phyloP scores from a whole-genome alignment of 257 asterid genomes.

The Rauvolfia tetraphylla region DNA sequence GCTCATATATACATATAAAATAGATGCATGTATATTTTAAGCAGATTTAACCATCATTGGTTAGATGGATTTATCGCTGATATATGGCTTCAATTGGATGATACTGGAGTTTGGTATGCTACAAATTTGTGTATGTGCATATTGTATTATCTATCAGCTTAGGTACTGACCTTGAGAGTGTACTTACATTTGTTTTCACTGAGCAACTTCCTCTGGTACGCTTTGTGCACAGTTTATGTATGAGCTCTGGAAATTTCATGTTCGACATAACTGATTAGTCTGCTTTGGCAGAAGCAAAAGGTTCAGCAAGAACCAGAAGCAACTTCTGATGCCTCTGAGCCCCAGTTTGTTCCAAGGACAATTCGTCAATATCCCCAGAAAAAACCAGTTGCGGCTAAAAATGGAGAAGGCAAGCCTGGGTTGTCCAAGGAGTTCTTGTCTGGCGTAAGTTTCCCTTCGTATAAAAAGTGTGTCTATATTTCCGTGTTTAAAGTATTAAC shows the following conservation, averaged over 20 bases:
- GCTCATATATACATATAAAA: not conserved
- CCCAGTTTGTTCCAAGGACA: conserved; percentile 43
- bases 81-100: not conserved
- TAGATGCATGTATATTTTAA: not conserved
- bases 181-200: not conserved
- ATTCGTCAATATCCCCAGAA: conserved; percentile 62
- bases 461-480: not conserved
- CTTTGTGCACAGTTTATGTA: too few species aligned
- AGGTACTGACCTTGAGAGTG: not conserved
- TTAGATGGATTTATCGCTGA: not conserved
- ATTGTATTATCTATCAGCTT: not conserved
- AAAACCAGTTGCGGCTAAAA: conserved; percentile 41
- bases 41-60: not conserved
- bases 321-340: conserved; percentile 13
- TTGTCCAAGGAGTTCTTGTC: conserved; percentile 61
- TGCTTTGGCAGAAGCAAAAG: conserved; percentile 60
- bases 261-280: not conserved
- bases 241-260: not conserved
- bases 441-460: conserved; percentile 45
- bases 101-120: not conserved
- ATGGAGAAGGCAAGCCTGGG: conserved; percentile 40
- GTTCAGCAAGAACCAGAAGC: conserved; percentile 34
- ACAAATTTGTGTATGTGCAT: not conserved
- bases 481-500: not conserved
- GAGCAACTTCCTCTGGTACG: not conserved